phyloP scores from a whole-genome alignment of 805 yeast species.

The Blastobotrys americana region DNA sequence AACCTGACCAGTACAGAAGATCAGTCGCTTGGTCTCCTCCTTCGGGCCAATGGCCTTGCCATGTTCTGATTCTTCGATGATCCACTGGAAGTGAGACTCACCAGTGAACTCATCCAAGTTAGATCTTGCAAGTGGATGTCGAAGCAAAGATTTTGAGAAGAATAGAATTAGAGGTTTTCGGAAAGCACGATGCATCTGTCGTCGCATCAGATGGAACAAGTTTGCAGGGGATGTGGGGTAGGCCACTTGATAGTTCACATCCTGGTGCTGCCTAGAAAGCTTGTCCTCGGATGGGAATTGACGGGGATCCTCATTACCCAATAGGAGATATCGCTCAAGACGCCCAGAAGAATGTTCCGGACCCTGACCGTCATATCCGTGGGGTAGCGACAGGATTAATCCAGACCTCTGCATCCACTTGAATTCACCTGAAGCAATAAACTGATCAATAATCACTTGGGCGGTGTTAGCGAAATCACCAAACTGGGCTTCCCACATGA shows the following conservation, averaged over 20 bases:
- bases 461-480: slow-evolving; percentile 99
- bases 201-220: slow-evolving; percentile 90
- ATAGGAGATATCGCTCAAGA: slow-evolving; percentile 90
- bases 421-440: slow-evolving; percentile 91
- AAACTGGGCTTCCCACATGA: slow-evolving; percentile 99
- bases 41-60: slow-evolving; percentile 69
- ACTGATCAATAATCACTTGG: slow-evolving; percentile 95
- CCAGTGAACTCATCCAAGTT: slow-evolving; percentile 75
- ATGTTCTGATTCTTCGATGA: slow-evolving; percentile 84
- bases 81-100: slow-evolving; percentile 90
- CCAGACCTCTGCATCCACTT: slow-evolving; percentile 99
- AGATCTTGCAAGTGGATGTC: slow-evolving; percentile 97
- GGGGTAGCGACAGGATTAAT: slow-evolving; percentile 89
- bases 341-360: slow-evolving; percentile 99
- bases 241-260: slow-evolving; percentile 94
- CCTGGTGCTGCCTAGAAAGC: slow-evolving; percentile 96
- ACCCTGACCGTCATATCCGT: slow-evolving; percentile 99
- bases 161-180: slow-evolving; percentile 73
- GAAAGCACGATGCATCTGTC: slow-evolving; percentile 99
- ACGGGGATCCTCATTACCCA: slow-evolving; percentile 94
- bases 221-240: slow-evolving; percentile 98
- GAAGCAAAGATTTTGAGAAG: slow-evolving; percentile 88
- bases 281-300: slow-evolving; percentile 83
- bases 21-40: slow-evolving; percentile 81
- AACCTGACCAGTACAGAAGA: slow-evolving; percentile 88